Percentiles rank a stretch among this genome's conserved stretches.
Evolutionary conservation across 208 protist genomes (phyloP).

Genomic region (Phytomonas sp.): DNA sequence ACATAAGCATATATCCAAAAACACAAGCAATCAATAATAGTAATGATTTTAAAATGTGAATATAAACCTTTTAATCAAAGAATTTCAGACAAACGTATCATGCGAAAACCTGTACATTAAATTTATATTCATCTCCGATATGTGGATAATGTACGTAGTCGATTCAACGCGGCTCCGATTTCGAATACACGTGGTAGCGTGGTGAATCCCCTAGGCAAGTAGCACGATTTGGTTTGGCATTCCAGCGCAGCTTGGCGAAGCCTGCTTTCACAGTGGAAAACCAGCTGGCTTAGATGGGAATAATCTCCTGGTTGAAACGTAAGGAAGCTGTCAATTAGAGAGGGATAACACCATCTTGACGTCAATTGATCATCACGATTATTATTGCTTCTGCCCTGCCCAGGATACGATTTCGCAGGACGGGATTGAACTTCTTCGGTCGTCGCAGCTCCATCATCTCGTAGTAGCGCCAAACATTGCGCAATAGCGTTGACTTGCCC

Average conservation of each 20-base stretch:
- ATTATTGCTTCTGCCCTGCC: background rate
- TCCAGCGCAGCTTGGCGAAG: slow-evolving; percentile 47
- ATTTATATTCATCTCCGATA: slow-evolving; percentile 10
- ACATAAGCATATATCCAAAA: background rate
- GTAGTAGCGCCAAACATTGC: slow-evolving; percentile 64
- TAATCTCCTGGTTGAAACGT: background rate
- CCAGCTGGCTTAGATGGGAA: slow-evolving; percentile 16
- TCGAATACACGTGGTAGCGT: slow-evolving; percentile 71
- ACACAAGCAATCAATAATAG: background rate
- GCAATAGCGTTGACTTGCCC: slow-evolving; percentile 84
- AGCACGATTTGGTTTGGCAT: slow-evolving; percentile 45
- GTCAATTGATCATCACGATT: background rate
- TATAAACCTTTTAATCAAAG: background rate
- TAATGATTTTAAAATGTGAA: background rate
- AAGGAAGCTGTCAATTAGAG: background rate
- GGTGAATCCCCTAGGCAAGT: slow-evolving; percentile 62
- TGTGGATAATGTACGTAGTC: slow-evolving; percentile 61
- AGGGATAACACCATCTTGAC: background rate
- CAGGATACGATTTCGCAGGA: background rate
- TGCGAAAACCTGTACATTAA: background rate
- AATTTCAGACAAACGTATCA: background rate
- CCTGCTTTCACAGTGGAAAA: slow-evolving; percentile 26
- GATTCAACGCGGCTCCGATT: slow-evolving; percentile 84
- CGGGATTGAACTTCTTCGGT: slow-evolving; percentile 11
- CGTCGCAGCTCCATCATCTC: slow-evolving; percentile 24